Evolutionary conservation across 1,284 basidiomycete species (phyloP).

Genomic region (Athelia psychrophila): DNA sequence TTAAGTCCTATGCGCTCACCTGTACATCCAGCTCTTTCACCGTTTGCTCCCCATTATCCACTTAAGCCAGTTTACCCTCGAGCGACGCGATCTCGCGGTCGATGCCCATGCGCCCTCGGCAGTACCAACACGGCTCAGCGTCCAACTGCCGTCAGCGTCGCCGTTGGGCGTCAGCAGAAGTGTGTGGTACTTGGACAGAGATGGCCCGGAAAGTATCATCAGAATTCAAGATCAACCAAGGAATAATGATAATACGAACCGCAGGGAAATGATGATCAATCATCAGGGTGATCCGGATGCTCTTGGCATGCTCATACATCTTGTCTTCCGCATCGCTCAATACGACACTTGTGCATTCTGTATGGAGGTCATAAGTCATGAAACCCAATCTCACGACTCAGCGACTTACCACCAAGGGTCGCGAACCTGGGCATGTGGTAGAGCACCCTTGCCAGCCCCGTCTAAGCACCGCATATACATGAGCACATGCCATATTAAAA

Average conservation of each 20-base stretch:
- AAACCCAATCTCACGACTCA: too few species aligned
- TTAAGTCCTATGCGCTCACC: conserved; percentile 29
- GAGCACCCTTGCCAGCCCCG: conserved; percentile 83
- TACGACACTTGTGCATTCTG: conserved; percentile 95
- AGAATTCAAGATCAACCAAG: background rate
- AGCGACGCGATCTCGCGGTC: conserved; percentile 69
- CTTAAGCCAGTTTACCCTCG: conserved; percentile 65
- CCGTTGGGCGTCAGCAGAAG: conserved; percentile 75
- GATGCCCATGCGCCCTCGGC: conserved; percentile 65
- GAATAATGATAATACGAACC: too few species aligned
- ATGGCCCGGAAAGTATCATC: conserved; percentile 46
- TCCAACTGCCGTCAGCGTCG: conserved; percentile 67
- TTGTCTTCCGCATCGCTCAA: conserved; percentile 94
- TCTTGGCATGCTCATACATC: conserved; percentile 95
- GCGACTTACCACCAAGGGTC: conserved; percentile 64
- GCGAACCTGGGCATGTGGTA: conserved; percentile 82
- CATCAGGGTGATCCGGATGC: conserved; percentile 89
- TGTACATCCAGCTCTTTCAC: conserved; percentile 55
- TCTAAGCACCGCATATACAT: conserved; percentile 73
- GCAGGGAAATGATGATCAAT: conserved; percentile 89
- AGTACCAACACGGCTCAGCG: conserved; percentile 67
- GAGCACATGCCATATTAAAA: too few species aligned
- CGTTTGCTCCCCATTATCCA: conserved; percentile 62
- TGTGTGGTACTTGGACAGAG: conserved; percentile 81
- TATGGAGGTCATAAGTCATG: conserved; percentile 5